Base-by-base conservation (phyloP, 768 basidiomycete genomes). In the Brasilioporus rufonigricans region DNA sequence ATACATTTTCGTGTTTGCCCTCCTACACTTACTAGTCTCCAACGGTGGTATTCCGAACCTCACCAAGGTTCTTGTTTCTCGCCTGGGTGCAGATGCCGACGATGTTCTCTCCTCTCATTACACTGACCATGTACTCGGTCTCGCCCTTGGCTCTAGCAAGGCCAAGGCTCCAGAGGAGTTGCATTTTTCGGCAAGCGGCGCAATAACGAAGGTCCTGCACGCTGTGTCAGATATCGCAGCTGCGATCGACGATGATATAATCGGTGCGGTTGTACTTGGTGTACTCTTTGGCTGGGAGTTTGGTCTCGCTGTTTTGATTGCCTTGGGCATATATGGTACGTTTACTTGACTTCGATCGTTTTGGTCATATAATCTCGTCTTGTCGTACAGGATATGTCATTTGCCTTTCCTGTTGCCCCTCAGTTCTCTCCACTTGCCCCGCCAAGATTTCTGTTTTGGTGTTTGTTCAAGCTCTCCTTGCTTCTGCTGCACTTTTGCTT, bases 41-140 rank as follows among this genome's bases (percentile, higher is more conserved):
- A 81, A 80, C 50, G 89, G 89, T 23, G 93, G 93, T 24, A 71
- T 96, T 23, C 71, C 80, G 23, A 89, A 87, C 32, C 71, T 92
- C 44, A 81, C 82, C 43, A 82, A 85, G 67, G 79, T 80, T 29
- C 76, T 93, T 3, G 95, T 92, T 89, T 81, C 87, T 2, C 91
- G 93, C 1, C 88, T 98, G 40, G 89, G 93, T 81, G 91, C 93
- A 71, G 90, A 85, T 67, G 91, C 89, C 0, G 91, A 95, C 65
- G 74, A 86, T 63, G 82, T 82, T 81, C 58, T 55, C 73, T 64
- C 41, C 4, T 51, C 48, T 40, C 76, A 94, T 49, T 88, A 92
- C 11, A 91, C 90, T 72, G 83, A 93, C 56, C 94, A 96, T 64
- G 73, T 97, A 2, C 77, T 98, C 11, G 89, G 91, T 57, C 82